Conservation (phyloP, 179 eudicot genomes). For the Actinidia chinensis region DNA sequence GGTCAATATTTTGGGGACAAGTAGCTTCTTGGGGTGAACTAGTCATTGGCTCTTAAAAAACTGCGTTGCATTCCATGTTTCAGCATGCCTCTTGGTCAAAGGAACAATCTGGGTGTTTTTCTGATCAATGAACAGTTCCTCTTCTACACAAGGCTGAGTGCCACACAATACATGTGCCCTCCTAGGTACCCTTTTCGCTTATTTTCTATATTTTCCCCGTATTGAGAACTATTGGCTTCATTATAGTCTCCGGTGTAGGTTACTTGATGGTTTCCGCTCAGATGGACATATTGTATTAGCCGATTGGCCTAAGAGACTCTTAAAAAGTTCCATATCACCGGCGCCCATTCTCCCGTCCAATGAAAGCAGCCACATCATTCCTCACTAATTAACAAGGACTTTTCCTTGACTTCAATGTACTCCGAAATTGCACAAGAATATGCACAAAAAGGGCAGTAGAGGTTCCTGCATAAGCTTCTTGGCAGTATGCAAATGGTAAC, state of each 20-base stretch:
- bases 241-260: constrained; percentile 14
- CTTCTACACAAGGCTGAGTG: constrained; percentile 19
- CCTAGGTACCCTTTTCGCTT: constrained; percentile 24
- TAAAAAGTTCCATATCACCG: constrained; percentile 22
- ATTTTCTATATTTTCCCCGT: constrained; percentile 4
- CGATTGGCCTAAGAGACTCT: constrained; percentile 22
- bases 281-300: constrained; percentile 19
- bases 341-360: constrained; percentile 34
- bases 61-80: constrained; percentile 22
- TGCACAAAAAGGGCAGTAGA: constrained; percentile 79
- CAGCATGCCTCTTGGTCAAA: constrained; percentile 15
- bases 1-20: constrained; percentile 23
- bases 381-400: constrained; percentile 36
- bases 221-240: background rate
- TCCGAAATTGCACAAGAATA: constrained; percentile 60
- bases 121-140: constrained; percentile 10
- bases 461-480: constrained; percentile 48
- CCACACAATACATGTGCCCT: constrained; percentile 10
- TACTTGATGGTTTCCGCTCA: constrained; percentile 5
- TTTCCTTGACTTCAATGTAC: constrained; percentile 49
- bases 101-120: background rate
- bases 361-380: constrained; percentile 48
- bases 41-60: constrained; percentile 8
- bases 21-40: constrained; percentile 21
- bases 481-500: constrained; percentile 20